Evolutionary conservation across 2,329 filamentous ascomycete genomes (phyloP), one percentile per base, ranked within the genome.

Genomic region (Chaetomiaceae sp.): DNA sequence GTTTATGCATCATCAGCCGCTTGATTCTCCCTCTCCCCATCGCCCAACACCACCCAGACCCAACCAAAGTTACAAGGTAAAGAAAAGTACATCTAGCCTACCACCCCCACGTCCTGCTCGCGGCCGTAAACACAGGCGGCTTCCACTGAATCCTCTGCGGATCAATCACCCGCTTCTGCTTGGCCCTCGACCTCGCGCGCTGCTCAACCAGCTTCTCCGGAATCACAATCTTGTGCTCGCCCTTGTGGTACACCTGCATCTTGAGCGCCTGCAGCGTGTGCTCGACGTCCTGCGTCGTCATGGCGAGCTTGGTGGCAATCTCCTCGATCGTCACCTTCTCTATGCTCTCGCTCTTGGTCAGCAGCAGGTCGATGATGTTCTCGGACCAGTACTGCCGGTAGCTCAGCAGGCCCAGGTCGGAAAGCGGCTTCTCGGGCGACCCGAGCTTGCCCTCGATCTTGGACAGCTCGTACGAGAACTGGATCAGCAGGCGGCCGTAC

Each of bases 321-420:
- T 88, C 83, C 64, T 96, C 91, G 50, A 97, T 91, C 53, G 88
- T 95, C 50, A 89, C 86, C 65, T 84, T 85, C 12, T 86, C 83
- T 8, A 84, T 82, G 17, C 77, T 74, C 57, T 87, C 85, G 56
- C 85, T 85, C 46, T 80, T 80, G 45, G 86, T 85, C 43, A 95
- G 73, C n/a, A 99, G 77, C 14, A 95, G 69, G 55, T 96, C 91
- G 4, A 97, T 80, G 33, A 99, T 89, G 45, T 90, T 91, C 69
- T 99, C 94, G 27, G 91, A 91, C 94, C 94, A 99, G 72, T 96
- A 99, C 60, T 96, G 92, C 46, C 94, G 85, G 71, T 99, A 99
- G 63, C 92, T 91, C 25, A 99, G 76, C 17, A 99, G 78, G 59
- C 94, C 94, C 53, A 99, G 71, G 79, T 99, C 94, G 33, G 89